Evolutionary conservation across 2,329 filamentous ascomycete species (phyloP).

Genomic region (Paecilomyces dactylethromorphus): DNA sequence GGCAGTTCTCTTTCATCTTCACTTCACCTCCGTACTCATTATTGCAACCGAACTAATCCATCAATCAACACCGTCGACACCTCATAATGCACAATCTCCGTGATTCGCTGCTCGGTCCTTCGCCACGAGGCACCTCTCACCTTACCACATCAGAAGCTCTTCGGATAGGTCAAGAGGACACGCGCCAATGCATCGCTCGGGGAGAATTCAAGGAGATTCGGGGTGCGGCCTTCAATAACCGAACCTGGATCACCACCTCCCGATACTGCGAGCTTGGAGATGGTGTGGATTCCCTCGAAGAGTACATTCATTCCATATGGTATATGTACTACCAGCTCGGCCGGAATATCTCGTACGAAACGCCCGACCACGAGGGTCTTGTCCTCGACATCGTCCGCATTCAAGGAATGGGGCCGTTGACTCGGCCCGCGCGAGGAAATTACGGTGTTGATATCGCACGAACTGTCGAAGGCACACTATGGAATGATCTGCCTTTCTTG

Average conservation of each 20-base stretch:
- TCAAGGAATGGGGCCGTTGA: constrained; percentile 12
- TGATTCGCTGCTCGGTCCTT: constrained; percentile 8
- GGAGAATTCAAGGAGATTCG: constrained; percentile 7
- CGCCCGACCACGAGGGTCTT: constrained; percentile 13
- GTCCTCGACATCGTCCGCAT: constrained; percentile 18
- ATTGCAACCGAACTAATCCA: constrained; percentile 2
- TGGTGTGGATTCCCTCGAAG: constrained; percentile 11
- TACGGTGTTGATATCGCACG: constrained; percentile 16
- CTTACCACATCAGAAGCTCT: background rate
- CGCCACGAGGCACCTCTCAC: constrained; percentile 3
- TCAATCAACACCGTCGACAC: constrained; percentile 2
- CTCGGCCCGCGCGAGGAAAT: constrained; percentile 6
- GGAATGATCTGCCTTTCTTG: constrained; percentile 18
- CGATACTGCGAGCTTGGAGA: constrained; percentile 12
- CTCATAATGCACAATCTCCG: constrained; percentile 8
- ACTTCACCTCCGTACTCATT: background rate
- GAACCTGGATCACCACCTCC: constrained; percentile 7
- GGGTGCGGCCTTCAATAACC: constrained; percentile 6
- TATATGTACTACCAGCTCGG: constrained; percentile 16
- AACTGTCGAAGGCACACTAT: constrained; percentile 15
- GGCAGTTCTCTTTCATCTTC: constrained; percentile 1
- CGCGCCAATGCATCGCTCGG: constrained; percentile 1
- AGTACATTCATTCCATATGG: constrained; percentile 13
- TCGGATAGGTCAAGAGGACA: constrained; percentile 3
- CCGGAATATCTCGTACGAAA: constrained; percentile 9